A percentile compares a stretch with the other conserved stretches of the same genome.
Evolutionary conservation across 441 rosid genomes (phyloP).

Genomic region (Jatropha multifida): DNA sequence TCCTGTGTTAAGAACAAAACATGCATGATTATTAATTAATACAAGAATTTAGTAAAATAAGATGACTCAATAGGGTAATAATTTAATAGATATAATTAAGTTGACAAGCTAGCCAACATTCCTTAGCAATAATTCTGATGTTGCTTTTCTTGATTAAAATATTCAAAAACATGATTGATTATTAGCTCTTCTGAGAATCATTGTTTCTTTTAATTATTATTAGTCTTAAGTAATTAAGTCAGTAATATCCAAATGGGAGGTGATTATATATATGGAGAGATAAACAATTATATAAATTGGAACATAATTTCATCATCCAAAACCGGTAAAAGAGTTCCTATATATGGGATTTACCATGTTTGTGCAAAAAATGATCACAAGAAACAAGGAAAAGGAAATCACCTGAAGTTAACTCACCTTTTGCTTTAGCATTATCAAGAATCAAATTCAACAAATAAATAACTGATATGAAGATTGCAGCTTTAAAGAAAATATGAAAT

Average conservation of each 20-base stretch:
- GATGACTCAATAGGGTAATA: background rate
- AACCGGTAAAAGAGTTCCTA: background rate
- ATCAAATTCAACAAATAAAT: conserved; percentile 2
- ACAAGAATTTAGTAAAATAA: background rate
- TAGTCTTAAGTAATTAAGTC: background rate
- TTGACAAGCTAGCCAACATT: conserved; percentile 6
- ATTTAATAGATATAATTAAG: background rate
- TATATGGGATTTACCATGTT: conserved; percentile 15
- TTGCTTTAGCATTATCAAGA: conserved; percentile 31
- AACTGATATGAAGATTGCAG: background rate
- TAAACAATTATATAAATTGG: background rate
- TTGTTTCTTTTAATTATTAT: background rate
- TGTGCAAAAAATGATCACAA: conserved; percentile 8
- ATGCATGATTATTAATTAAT: background rate
- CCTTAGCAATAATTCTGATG: background rate
- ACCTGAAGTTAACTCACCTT: conserved; percentile 24
- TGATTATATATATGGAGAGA: background rate
- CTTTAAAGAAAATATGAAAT: background rate
- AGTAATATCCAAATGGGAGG: background rate
- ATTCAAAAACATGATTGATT: background rate
- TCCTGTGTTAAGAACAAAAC: conserved; percentile 29
- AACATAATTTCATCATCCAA: background rate
- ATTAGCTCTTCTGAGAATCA: background rate
- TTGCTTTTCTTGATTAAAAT: conserved; percentile 3
- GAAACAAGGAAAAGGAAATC: conserved; percentile 9